Conservation (phyloP, 345 rosid species). For the Syzygium oleosum region DNA sequence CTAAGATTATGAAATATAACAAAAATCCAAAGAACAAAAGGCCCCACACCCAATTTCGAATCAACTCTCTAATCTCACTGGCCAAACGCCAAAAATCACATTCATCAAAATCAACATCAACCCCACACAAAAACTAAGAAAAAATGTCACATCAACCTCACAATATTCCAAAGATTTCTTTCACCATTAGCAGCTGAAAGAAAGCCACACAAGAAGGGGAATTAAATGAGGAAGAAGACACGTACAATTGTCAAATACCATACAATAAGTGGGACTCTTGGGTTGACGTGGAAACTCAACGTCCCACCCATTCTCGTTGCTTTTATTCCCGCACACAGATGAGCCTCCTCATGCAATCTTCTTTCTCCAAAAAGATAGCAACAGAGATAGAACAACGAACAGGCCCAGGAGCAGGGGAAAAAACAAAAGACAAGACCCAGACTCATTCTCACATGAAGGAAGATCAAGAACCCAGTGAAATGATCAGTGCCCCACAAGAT, state of each 20-base stretch:
- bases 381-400: background rate
- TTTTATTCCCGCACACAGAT: conserved; percentile 7
- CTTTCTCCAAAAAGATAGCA: background rate
- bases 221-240: conserved; percentile 20
- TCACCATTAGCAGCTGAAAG: background rate
- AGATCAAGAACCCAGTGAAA: background rate
- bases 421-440: background rate
- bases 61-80: background rate
- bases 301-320: conserved; percentile 29
- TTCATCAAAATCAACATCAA: background rate
- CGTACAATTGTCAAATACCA: conserved; percentile 54
- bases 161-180: conserved; percentile 4
- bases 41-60: background rate
- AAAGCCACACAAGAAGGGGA: conserved; percentile 21
- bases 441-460: background rate
- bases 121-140: background rate
- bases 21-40: background rate
- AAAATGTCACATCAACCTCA: conserved; percentile 11
- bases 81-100: background rate
- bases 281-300: conserved; percentile 49
- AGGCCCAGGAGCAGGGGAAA: background rate
- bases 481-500: background rate
- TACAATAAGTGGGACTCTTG: conserved; percentile 8
- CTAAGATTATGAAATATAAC: background rate
- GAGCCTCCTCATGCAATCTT: conserved; percentile 3